Conservation (phyloP, 2,329 filamentous ascomycete species). For the Ambrosiella cleistominuta region DNA sequence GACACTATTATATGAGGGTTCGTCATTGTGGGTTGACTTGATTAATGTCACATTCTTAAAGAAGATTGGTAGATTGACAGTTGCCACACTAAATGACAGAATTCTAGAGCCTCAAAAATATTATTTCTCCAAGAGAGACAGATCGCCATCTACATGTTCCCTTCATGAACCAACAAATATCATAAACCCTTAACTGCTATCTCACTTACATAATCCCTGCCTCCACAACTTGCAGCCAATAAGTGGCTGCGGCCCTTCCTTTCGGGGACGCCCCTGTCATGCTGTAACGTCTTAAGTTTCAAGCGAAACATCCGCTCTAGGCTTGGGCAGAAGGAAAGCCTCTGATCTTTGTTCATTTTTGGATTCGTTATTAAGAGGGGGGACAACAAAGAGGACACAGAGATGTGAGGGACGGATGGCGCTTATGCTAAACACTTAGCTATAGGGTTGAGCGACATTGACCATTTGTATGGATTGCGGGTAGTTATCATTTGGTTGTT, state of each 20-base stretch:
- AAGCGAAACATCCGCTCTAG: conserved; percentile 22
- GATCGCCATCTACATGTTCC: no score
- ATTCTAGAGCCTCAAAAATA: no score
- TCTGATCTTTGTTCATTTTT: neutral
- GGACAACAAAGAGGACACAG: no score
- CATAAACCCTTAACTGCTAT: neutral
- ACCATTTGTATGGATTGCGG: no score
- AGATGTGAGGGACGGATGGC: neutral
- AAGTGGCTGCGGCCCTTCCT: neutral
- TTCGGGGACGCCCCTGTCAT: neutral
- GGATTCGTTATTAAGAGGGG: neutral
- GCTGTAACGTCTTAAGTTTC: conserved; percentile 30
- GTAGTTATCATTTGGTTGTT: no score
- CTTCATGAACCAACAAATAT: neutral
- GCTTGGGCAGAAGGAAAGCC: neutral
- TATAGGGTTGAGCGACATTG: no score
- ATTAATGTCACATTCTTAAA: no score
- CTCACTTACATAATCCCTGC: neutral
- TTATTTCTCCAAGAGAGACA: no score
- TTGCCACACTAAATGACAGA: no score
- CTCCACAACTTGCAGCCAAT: neutral
- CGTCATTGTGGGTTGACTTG: no score
- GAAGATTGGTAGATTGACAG: no score
- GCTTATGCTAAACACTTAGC: neutral
- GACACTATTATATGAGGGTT: no score